These are phyloP conservation scores for Metschnikowia sp. DNA, from an alignment of 805 yeast genomes.

Conservation along the genomic window DNA sequence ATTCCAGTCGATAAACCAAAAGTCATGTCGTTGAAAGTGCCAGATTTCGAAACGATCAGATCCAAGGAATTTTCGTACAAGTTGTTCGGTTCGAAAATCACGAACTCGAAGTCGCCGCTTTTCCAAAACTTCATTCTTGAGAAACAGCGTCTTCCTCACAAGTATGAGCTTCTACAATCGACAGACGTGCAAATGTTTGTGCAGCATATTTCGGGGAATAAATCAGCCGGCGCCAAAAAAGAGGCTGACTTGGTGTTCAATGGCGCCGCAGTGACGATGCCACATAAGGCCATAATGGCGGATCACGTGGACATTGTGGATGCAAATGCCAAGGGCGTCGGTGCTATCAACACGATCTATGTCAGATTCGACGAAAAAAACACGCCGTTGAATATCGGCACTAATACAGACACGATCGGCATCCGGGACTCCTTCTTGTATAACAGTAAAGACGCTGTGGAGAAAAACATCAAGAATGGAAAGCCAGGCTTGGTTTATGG, in stretches of 20 bases:
- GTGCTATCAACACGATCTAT: constrained; percentile 34
- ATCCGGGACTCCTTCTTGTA: constrained; percentile 26
- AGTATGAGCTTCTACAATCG: constrained; percentile 23
- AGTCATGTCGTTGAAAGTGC: constrained; percentile 3
- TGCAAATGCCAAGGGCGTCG: constrained; percentile 28
- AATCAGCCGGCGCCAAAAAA: constrained; percentile 1
- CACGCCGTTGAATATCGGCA: constrained; percentile 21
- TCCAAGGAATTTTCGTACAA: constrained; percentile 13
- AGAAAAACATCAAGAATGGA: neutral
- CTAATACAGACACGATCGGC: constrained; percentile 34
- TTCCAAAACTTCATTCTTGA: constrained; percentile 25
- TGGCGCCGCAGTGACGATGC: constrained; percentile 33
- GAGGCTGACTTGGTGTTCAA: constrained; percentile 13
- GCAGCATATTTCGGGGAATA: constrained; percentile 13
- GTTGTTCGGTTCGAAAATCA: constrained; percentile 24
- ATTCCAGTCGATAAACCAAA: too few species aligned
- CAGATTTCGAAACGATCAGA: constrained; percentile 12
- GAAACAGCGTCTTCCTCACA: constrained; percentile 22
- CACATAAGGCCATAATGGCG: constrained; percentile 26
- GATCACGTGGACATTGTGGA: constrained; percentile 27
- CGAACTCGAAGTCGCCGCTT: constrained; percentile 27
- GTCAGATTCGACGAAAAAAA: constrained; percentile 18
- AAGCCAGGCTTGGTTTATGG: constrained; percentile 32
- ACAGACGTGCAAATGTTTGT: constrained; percentile 20
- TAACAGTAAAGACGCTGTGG: constrained; percentile 14